phyloP scores from a whole-genome alignment of 225 moss, liverwort and hornwort genomes.

The Bryoerythrophyllum caledonicum region DNA sequence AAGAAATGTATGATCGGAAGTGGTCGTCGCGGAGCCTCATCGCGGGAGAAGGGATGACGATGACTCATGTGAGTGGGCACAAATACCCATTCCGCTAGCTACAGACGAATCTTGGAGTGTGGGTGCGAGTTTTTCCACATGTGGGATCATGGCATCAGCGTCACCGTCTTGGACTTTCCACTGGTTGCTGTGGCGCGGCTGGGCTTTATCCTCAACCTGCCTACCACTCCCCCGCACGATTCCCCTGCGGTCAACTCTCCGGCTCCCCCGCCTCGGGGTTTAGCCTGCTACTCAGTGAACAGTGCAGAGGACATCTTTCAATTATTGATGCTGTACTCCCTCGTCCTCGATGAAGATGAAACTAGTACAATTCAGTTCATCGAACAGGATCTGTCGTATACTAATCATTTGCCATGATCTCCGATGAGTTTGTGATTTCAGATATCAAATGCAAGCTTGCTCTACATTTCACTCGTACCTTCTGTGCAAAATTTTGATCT shows the following conservation, averaged over 20 bases:
- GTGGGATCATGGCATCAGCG: conserved; percentile 5
- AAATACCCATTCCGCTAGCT: neutral
- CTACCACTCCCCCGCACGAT: neutral
- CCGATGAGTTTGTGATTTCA: neutral
- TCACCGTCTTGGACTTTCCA: conserved; percentile 14
- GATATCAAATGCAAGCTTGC: neutral
- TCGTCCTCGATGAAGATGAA: neutral
- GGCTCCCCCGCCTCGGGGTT: neutral
- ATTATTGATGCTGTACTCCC: neutral
- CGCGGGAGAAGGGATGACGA: conserved; percentile 4
- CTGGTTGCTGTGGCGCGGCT: neutral
- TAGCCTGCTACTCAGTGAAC: neutral
- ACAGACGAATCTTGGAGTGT: neutral
- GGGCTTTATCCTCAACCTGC: neutral
- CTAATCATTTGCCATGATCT: neutral
- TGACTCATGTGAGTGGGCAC: conserved; percentile 2
- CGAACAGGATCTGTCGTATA: neutral
- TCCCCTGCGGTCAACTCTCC: neutral
- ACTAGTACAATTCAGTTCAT: neutral
- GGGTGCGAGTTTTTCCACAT: neutral
- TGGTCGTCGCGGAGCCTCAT: neutral
- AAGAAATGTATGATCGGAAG: conserved; percentile 10
- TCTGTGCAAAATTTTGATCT: neutral
- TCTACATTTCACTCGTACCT: neutral
- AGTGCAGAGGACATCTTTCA: neutral